Conservation (phyloP, 352 stramenopile species). For the Globisporangium paroecandrum region DNA sequence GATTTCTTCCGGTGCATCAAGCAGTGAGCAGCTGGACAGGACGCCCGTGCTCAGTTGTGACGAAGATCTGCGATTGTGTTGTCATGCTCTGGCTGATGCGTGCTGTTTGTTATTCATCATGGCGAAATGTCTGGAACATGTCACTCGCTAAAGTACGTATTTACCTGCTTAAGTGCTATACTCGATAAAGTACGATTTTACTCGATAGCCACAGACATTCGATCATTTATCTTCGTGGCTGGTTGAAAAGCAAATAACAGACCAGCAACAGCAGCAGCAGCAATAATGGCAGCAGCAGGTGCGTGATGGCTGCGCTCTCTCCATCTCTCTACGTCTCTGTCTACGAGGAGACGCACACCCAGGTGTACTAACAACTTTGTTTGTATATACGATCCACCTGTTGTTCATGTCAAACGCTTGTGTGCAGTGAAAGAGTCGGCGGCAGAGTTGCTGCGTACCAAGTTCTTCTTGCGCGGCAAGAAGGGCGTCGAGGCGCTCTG, state of each 20-base stretch:
- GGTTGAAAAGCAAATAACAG: not conserved
- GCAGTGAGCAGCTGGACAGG: not conserved
- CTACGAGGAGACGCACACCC: not conserved
- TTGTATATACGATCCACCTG: not conserved
- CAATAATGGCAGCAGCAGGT: not conserved
- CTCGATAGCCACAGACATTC: not conserved
- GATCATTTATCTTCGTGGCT: not conserved
- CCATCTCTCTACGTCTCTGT: not conserved
- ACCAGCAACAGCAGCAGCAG: not conserved
- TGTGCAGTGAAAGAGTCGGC: constrained; percentile 12
- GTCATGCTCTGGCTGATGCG: not conserved
- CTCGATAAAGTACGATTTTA: not conserved
- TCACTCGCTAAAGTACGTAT: not conserved
- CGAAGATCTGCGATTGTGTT: not conserved
- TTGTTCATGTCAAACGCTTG: not conserved
- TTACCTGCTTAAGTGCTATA: not conserved
- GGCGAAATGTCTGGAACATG: not conserved
- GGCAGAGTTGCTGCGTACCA: constrained; percentile 48
- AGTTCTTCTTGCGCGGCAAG: constrained; percentile 84
- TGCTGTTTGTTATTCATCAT: not conserved
- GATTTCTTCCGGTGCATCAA: not conserved
- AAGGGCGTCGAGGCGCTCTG: constrained; percentile 72
- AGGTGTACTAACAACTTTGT: not conserved
- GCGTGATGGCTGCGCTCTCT: not conserved
- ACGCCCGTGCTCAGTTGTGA: not conserved